phyloP scores from a whole-genome alignment of 2,329 filamentous ascomycete species.

The Pseudocercospora macadamiae region DNA sequence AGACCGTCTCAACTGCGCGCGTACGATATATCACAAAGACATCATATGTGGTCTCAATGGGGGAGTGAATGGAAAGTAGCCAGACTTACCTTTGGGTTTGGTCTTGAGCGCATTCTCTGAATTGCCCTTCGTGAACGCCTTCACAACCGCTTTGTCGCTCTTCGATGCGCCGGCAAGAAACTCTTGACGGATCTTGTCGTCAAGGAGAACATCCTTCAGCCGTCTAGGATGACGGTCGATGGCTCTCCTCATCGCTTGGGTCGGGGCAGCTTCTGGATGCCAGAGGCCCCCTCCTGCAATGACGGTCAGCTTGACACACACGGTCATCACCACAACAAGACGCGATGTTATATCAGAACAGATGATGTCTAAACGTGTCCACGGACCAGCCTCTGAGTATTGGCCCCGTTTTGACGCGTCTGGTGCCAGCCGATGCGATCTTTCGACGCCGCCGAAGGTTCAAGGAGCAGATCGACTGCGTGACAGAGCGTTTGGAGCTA shows the following conservation, averaged over 20 bases:
- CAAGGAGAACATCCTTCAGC: slow-evolving; percentile 69
- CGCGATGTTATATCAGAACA: too few species aligned
- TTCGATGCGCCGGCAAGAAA: slow-evolving; percentile 61
- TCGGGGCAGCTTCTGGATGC: slow-evolving; percentile 70
- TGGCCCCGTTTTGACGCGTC: too few species aligned
- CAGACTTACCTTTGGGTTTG: slow-evolving; percentile 72
- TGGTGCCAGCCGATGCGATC: too few species aligned
- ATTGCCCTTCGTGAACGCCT: slow-evolving; percentile 70
- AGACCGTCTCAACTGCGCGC: too few species aligned
- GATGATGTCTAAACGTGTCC: too few species aligned
- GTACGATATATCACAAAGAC: too few species aligned
- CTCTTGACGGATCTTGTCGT: slow-evolving; percentile 61
- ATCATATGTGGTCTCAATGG: not conserved
- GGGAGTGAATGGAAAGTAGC: not conserved
- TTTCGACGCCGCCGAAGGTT: too few species aligned
- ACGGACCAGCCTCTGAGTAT: too few species aligned
- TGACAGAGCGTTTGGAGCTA: too few species aligned
- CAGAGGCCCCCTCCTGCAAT: slow-evolving; percentile 73
- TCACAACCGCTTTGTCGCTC: slow-evolving; percentile 50
- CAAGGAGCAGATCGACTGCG: too few species aligned
- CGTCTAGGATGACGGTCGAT: slow-evolving; percentile 73
- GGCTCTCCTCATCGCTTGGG: slow-evolving; percentile 69
- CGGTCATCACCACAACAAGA: too few species aligned
- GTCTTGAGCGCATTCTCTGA: slow-evolving; percentile 77
- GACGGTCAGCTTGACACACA: not conserved